Evolutionary conservation across 441 rosid species (phyloP).

Genomic region (Erodium trifolium): DNA sequence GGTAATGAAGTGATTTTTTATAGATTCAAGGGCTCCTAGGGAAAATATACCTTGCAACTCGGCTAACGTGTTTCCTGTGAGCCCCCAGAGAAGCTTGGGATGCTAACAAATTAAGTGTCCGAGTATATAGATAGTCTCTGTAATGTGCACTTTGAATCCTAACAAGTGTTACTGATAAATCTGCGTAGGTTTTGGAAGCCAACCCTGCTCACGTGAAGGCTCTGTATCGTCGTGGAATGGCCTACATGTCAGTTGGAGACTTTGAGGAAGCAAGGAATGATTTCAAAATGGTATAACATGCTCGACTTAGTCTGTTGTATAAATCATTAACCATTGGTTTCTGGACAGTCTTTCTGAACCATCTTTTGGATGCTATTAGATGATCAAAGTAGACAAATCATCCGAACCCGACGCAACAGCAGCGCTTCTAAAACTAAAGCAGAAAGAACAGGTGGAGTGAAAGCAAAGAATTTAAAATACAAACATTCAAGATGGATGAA

Average conservation of each 20-base stretch:
- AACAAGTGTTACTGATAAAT: not conserved
- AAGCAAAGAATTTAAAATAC: not conserved
- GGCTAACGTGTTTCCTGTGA: no score
- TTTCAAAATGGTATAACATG: slow-evolving; percentile 54
- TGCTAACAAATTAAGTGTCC: not conserved
- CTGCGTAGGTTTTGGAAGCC: slow-evolving; percentile 67
- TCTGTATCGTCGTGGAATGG: slow-evolving; percentile 96
- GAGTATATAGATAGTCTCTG: not conserved
- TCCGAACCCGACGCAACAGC: slow-evolving; percentile 54
- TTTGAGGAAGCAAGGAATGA: slow-evolving; percentile 77
- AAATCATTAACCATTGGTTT: not conserved
- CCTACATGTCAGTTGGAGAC: slow-evolving; percentile 70
- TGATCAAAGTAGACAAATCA: slow-evolving; percentile 54
- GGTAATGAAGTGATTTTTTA: no score
- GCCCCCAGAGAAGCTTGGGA: no score
- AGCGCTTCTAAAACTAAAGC: slow-evolving; percentile 74
- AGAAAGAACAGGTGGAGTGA: slow-evolving; percentile 50
- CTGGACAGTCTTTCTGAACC: slow-evolving; percentile 15
- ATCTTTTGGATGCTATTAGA: slow-evolving; percentile 28
- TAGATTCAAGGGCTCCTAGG: no score
- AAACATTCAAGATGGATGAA: no score
- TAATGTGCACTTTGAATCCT: not conserved
- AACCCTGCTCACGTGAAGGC: slow-evolving; percentile 80
- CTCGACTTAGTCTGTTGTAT: not conserved
- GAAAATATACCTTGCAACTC: no score